Conservation (phyloP, 2,329 filamentous ascomycete genomes). For the Sporothrix sp. region DNA sequence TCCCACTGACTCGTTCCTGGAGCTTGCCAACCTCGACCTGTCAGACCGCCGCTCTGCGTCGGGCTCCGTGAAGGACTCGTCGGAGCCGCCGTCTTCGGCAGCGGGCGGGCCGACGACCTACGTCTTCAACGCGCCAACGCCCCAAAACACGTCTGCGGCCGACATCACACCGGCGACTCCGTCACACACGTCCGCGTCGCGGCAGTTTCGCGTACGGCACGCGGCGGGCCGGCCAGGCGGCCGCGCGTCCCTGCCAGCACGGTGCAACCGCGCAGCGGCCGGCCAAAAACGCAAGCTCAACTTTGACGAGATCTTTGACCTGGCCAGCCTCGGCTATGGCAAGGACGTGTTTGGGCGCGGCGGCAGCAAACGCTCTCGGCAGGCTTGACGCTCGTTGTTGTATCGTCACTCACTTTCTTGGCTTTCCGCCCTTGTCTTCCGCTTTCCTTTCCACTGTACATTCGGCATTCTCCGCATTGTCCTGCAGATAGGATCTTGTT, state of each 20-base stretch:
- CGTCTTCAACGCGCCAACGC: constrained; percentile 10
- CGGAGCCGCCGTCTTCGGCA: background rate
- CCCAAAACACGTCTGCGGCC: constrained; percentile 8
- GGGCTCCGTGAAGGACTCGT: constrained; percentile 5
- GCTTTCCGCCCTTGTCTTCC: no score
- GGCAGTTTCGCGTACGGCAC: constrained; percentile 17
- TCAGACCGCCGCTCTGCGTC: constrained; percentile 36
- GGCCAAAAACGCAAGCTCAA: constrained; percentile 66
- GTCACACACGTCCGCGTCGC: background rate
- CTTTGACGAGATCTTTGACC: constrained; percentile 65
- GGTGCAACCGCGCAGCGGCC: constrained; percentile 49
- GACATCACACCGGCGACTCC: constrained; percentile 7
- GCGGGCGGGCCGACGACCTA: background rate
- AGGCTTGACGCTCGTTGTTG: no score
- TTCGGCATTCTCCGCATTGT: no score
- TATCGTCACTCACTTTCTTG: no score
- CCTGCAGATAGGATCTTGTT: no score
- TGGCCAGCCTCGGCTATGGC: constrained; percentile 47
- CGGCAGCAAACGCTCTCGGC: constrained; percentile 41
- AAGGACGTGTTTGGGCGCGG: constrained; percentile 48
- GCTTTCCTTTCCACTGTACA: background rate
- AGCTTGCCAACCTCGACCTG: constrained; percentile 51
- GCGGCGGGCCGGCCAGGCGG: constrained; percentile 19
- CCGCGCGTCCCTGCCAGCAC: constrained; percentile 23
- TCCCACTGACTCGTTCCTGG: constrained; percentile 48